Evolutionary conservation across 208 protist genomes (phyloP).

Genomic region (Strigomonas galati): DNA sequence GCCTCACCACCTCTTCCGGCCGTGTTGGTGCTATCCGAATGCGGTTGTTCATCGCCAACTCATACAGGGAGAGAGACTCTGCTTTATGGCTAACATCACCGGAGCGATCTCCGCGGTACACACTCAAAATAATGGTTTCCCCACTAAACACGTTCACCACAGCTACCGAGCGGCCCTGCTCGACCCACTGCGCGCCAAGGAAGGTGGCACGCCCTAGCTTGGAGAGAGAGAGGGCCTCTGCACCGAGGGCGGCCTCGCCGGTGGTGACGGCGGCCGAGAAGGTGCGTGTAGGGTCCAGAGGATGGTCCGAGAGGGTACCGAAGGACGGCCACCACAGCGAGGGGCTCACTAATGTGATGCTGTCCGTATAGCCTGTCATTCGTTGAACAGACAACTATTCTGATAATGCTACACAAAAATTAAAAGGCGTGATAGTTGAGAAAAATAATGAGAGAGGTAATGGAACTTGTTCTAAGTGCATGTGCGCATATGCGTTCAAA

Average conservation of each 20-base stretch:
- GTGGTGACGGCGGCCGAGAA: constrained; percentile 49
- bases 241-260: constrained; percentile 20
- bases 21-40: background rate
- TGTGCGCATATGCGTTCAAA: background rate
- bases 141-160: constrained; percentile 42
- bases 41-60: background rate
- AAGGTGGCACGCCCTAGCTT: constrained; percentile 54
- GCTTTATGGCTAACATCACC: background rate
- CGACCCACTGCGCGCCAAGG: constrained; percentile 36
- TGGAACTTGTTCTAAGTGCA: too few species aligned
- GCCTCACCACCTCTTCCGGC: too few species aligned
- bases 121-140: constrained; percentile 17
- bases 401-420: background rate
- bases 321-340: constrained; percentile 71
- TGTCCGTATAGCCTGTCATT: constrained; percentile 47
- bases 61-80: background rate
- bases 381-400: background rate
- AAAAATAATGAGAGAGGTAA: background rate
- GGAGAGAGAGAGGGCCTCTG: constrained; percentile 34
- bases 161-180: background rate
- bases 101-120: constrained; percentile 1
- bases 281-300: constrained; percentile 29
- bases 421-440: background rate
- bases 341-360: constrained; percentile 45
- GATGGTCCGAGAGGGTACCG: constrained; percentile 32